Percentiles rank a stretch among this genome's conserved stretches.
Evolutionary conservation across 2,329 filamentous ascomycete genomes (phyloP).

Genomic region (Aspergillus tanneri): DNA sequence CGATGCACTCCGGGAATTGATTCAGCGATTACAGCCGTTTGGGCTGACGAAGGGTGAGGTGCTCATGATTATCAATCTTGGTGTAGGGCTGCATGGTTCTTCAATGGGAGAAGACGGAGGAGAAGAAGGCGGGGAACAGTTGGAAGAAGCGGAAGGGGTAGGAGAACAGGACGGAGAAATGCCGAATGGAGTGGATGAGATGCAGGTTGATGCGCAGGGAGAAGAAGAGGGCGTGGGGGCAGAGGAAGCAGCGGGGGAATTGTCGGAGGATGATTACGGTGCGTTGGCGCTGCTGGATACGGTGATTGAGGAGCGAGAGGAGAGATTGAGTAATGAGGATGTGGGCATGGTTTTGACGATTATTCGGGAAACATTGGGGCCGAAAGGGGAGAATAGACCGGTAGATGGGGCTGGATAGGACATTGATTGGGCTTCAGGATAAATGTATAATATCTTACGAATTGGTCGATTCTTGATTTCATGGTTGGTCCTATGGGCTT

Average conservation of each 20-base stretch:
- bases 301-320: conserved; percentile 45
- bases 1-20: conserved; percentile 37
- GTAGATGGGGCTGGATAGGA: neutral
- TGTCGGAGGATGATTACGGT: conserved; percentile 34
- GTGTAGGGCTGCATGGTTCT: conserved; percentile 34
- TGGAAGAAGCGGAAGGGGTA: conserved; percentile 6
- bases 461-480: no score
- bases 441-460: no score
- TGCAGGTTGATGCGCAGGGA: conserved; percentile 15
- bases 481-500: no score
- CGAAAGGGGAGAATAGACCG: neutral
- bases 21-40: conserved; percentile 39
- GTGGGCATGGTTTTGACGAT: conserved; percentile 36
- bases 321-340: conserved; percentile 41
- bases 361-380: conserved; percentile 37
- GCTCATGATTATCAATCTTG: conserved; percentile 48
- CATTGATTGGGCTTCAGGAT: neutral
- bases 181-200: conserved; percentile 8
- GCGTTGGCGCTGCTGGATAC: conserved; percentile 40
- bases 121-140: conserved; percentile 1
- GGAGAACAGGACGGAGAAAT: conserved; percentile 14
- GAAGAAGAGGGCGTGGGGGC: conserved; percentile 16
- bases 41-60: conserved; percentile 49
- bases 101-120: conserved; percentile 20
- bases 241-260: conserved; percentile 25